These are phyloP conservation scores for Leccinum fibrillosum DNA, from an alignment of 768 basidiomycete genomes.

Conservation along the genomic window DNA sequence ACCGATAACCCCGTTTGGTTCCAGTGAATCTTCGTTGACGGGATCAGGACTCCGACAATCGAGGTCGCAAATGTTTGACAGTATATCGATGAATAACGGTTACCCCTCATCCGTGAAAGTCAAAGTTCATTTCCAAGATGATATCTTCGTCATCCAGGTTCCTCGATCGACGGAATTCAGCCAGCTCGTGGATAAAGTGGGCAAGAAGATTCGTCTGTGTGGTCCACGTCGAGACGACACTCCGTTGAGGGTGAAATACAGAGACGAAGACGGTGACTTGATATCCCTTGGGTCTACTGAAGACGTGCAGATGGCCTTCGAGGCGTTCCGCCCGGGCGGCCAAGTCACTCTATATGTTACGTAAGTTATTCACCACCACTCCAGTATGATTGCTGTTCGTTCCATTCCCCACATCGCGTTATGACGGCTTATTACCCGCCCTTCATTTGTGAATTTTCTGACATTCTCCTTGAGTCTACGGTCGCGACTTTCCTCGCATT, in stretches of 20 bases:
- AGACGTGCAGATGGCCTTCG: constrained; percentile 93
- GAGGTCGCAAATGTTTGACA: constrained; percentile 54
- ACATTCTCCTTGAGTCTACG: constrained; percentile 13
- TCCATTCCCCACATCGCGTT: neutral
- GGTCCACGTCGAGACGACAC: constrained; percentile 77
- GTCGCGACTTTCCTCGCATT: neutral
- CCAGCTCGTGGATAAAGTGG: constrained; percentile 86
- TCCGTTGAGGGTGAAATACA: constrained; percentile 84
- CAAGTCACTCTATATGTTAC: constrained; percentile 81
- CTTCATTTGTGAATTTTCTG: constrained; percentile 15
- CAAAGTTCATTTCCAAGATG: constrained; percentile 93
- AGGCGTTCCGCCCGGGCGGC: constrained; percentile 72
- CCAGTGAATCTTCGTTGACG: constrained; percentile 75
- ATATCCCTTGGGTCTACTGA: constrained; percentile 86
- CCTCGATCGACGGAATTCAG: constrained; percentile 73
- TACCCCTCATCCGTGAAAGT: constrained; percentile 67
- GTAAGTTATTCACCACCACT: constrained; percentile 34
- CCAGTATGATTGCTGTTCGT: neutral
- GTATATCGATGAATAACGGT: constrained; percentile 30
- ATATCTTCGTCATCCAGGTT: constrained; percentile 93
- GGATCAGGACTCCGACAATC: constrained; percentile 52
- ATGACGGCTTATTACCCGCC: constrained; percentile 1
- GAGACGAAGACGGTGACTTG: constrained; percentile 91
- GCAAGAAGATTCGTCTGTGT: constrained; percentile 89
- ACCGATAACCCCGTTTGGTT: constrained; percentile 89